Percentiles rank a stretch among this genome's conserved stretches.
Conservation (phyloP, 371 early-diverging fungal species). For the Circinella umbellata region DNA sequence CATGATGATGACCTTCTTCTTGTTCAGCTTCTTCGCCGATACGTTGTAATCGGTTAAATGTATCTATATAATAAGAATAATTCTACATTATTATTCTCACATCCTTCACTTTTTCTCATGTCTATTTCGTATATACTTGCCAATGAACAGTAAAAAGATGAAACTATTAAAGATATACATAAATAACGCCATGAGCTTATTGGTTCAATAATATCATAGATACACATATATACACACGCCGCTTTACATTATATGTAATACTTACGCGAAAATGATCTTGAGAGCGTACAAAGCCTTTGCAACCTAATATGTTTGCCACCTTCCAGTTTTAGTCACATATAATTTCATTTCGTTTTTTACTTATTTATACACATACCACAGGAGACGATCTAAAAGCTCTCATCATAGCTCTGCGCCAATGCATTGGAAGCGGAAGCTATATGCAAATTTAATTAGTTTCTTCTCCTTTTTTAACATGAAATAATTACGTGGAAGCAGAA, state of each 20-base stretch:
- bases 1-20: slow-evolving; percentile 38
- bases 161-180: slow-evolving; percentile 40
- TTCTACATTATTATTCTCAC: not conserved
- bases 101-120: too few species aligned
- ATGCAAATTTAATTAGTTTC: not conserved
- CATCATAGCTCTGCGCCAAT: slow-evolving; percentile 61
- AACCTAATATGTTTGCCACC: slow-evolving; percentile 28
- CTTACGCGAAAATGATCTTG: slow-evolving; percentile 69
- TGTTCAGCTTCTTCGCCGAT: slow-evolving; percentile 48
- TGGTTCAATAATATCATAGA: too few species aligned
- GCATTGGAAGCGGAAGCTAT: slow-evolving; percentile 63
- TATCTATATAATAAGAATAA: slow-evolving; percentile 43
- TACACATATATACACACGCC: too few species aligned
- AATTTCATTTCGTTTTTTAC: not conserved
- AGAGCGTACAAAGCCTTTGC: slow-evolving; percentile 52
- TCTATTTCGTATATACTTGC: slow-evolving; percentile 32
- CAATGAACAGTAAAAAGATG: slow-evolving; percentile 68
- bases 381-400: slow-evolving; percentile 55
- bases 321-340: slow-evolving; percentile 6
- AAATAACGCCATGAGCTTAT: too few species aligned
- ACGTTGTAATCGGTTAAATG: slow-evolving; percentile 71
- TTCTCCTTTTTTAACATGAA: not conserved
- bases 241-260: not conserved
- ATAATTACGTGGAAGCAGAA: not conserved
- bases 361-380: slow-evolving; percentile 29